Base-by-base conservation (phyloP, 2,329 filamentous ascomycete genomes). In the Endoconidiophora polonica region DNA sequence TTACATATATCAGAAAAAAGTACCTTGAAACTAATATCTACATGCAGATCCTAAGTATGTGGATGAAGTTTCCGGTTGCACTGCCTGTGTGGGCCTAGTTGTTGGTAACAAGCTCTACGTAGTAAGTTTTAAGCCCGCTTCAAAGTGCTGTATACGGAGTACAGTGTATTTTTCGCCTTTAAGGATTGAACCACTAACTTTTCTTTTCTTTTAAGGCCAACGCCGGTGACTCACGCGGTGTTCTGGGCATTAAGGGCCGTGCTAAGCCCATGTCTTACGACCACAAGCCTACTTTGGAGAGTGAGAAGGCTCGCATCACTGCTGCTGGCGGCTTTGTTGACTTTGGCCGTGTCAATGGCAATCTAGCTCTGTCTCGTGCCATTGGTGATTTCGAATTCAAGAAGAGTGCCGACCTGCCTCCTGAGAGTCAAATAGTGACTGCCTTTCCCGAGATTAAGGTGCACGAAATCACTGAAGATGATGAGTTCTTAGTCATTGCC, bases 371-470 rank as follows among this genome's bases (percentile, higher is more conserved):
- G 55, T 98, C 91, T 55, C 84, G 91, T 65, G 91, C 91, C 59
- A 95, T 98, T 65, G 91, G 91, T 59, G 91, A 98, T 66, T 98
- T 98, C 62, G 91, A 98, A 65, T 98, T 98, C 76, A 98, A 98
- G 76, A 96, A 96, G 76, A 94, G 87, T 65, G 85, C 90, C 58
- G 88, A 95, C 62, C 79, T 98, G 44, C 81, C 90, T 2, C 91
- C 91, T n/a, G 91, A 98, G 69, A 86, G 94, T 63, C 91, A 98
- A 67, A 96, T 98, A 57, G 91, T 98, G 41, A 98, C 91, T 14
- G 91, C 91, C 4, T 96, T 82, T 66, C 91, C 91, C 20, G 91
- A 98, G 63, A 87, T 98, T 42, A 86, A 86, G 49, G 76, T 85
- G 54, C 91, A 98, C 64, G 86, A 95, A 48, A 74, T 96, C 56